Base-by-base conservation (phyloP, 768 basidiomycete genomes). In the Russula olivacea region DNA sequence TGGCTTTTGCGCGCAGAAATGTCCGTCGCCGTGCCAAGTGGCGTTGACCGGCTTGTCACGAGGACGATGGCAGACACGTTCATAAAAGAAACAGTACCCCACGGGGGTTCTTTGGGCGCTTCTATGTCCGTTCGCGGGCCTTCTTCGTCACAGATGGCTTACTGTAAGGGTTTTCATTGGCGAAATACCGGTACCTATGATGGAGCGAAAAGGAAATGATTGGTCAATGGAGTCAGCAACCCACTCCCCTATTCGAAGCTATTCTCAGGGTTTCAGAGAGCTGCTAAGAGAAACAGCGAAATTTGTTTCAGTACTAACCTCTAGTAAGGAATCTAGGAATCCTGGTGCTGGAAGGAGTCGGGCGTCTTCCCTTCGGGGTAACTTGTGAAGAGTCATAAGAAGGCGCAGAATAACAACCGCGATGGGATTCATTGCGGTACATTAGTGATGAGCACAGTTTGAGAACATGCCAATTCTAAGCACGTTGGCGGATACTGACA, bases 61-160 rank as follows among this genome's bases (percentile, higher is more conserved):
- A 45, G 41, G n/a, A 45, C 55, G 21, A 56, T 56, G 41, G 41
- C 17, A 55, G 55, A 32, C 41, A 56, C 55, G 55, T 56, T 55
- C 38, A 41, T 17, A 9, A 25, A 40, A 19, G 21, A 55, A 40
- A 19, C 11, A 10, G 14, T n/a, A 8, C 9, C 54, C 23, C 54
- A 11, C 41, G 34, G 11, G 10, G 45, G 32, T 32, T 45, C 28
- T n/a, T 15, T 32, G 10, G 36, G 54, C 25, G 54, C 40, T 30
- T 43, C 23, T 43, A 19, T 41, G 21, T 14, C 21, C 23, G 21
- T 23, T 23, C 21, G 14, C 21, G 23, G 36, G 52, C 10, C 6
- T 11, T 34, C 52, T 38, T 38, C 21, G 19, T 54, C 54, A 43
- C 17, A 17, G 36, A 38, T 55, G 10, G 23, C 3, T n/a, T 32